A percentile compares a stretch with the other conserved stretches of the same genome.
Conservation (phyloP, 805 yeast genomes). For the Starmerella davenportii region DNA sequence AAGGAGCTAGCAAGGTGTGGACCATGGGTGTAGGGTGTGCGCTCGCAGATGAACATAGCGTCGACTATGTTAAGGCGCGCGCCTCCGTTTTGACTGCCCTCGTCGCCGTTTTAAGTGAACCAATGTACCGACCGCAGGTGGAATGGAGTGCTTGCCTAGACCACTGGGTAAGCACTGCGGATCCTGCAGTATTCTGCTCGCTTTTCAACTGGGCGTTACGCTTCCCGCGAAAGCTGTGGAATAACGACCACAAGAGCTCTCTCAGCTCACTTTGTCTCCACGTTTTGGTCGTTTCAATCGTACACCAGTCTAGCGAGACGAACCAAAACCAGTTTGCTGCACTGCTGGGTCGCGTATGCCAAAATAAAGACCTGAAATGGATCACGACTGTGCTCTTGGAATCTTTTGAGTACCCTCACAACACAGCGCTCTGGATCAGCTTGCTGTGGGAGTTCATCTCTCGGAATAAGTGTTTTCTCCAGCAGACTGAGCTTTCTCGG, state of each 20-base stretch:
- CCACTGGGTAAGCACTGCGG: conserved; percentile 38
- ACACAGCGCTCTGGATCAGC: conserved; percentile 34
- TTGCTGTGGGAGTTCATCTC: conserved; percentile 51
- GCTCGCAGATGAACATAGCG: conserved; percentile 14
- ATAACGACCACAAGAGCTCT: conserved; percentile 9
- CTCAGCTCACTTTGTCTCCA: conserved; percentile 43
- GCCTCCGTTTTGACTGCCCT: conserved; percentile 48
- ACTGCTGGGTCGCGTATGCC: conserved; percentile 15
- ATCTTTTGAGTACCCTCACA: neutral
- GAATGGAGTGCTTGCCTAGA: conserved; percentile 37
- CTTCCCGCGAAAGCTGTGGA: conserved; percentile 19
- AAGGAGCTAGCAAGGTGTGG: conserved; percentile 29
- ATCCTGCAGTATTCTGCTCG: conserved; percentile 43
- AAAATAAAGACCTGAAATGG: neutral
- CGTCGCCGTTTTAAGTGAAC: conserved; percentile 40
- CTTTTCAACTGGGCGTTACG: conserved; percentile 39
- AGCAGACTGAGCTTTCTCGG: neutral
- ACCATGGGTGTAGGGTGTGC: conserved; percentile 57
- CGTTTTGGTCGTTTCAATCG: conserved; percentile 39
- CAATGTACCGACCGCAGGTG: conserved; percentile 29
- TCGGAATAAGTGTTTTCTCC: neutral
- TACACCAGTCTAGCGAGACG: conserved; percentile 40
- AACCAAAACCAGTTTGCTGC: conserved; percentile 20
- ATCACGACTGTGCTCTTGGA: conserved; percentile 1
- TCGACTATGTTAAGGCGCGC: conserved; percentile 36